Conservation (phyloP, 257 asterid species). For the Solanum pennellii region DNA sequence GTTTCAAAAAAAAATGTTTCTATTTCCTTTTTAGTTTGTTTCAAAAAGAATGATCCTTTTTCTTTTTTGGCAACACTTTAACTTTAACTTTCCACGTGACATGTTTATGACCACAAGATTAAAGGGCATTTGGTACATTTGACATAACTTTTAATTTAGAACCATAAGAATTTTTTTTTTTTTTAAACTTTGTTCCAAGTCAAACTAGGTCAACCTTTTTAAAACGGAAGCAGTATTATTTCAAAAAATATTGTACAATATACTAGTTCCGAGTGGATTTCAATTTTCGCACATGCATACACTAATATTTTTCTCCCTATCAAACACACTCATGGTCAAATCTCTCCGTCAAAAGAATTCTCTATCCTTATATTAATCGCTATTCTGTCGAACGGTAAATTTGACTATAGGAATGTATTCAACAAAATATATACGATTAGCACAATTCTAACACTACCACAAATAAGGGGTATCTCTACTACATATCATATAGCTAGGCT, state of each 20-base stretch:
- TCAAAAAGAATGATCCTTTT: rapidly evolving
- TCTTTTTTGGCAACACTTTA: no score
- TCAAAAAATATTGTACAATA: no score
- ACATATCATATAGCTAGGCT: not conserved
- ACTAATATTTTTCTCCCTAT: not conserved
- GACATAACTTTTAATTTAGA: no score
- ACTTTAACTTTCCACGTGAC: no score
- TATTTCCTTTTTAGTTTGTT: no score
- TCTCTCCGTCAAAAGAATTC: not conserved
- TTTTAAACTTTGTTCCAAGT: no score
- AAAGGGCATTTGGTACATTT: no score
- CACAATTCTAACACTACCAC: not conserved
- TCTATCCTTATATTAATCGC: not conserved
- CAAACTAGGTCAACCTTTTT: no score
- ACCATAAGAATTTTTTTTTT: no score
- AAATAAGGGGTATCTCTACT: not conserved
- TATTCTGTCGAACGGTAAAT: not conserved
- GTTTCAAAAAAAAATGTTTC: no score
- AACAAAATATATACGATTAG: not conserved
- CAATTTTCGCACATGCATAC: not conserved
- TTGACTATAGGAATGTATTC: not conserved
- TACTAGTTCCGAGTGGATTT: not conserved
- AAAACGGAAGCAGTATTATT: no score
- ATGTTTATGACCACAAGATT: no score
- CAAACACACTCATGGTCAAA: not conserved